These are phyloP conservation scores for Ambrosiella beaveri DNA, from an alignment of 2,329 filamentous ascomycete genomes.

Conservation along the genomic window DNA sequence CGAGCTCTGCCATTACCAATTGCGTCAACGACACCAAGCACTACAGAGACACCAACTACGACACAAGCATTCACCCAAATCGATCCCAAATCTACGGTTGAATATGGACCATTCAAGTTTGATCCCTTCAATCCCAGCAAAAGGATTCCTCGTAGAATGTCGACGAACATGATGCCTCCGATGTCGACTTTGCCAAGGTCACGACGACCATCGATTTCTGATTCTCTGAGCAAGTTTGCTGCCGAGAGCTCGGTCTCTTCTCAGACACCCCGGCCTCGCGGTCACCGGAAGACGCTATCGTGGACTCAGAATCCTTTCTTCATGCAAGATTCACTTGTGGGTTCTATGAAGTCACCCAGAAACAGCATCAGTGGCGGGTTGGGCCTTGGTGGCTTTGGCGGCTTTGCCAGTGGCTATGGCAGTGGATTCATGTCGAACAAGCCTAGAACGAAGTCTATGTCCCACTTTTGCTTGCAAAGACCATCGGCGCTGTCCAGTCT, in stretches of 20 bases:
- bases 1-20: not conserved
- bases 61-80: not conserved
- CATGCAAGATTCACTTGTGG: slow-evolving; percentile 8
- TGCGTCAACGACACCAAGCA: not conserved
- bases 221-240: not conserved
- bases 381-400: not conserved
- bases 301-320: slow-evolving; percentile 11
- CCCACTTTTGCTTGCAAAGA: slow-evolving; percentile 4
- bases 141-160: not conserved
- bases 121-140: not conserved
- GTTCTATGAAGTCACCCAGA: not conserved
- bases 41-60: not conserved
- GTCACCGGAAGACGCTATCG: not conserved
- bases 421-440: not conserved
- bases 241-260: not conserved
- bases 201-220: not conserved
- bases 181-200: not conserved
- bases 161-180: slow-evolving; percentile 1
- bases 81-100: slow-evolving; percentile 1
- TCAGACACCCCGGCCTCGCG: not conserved
- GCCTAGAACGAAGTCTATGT: slow-evolving; percentile 1
- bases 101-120: slow-evolving; percentile 1
- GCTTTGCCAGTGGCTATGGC: not conserved
- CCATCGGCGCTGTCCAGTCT: slow-evolving; percentile 1
- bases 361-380: too few species aligned